phyloP scores from a whole-genome alignment of 1,284 basidiomycete genomes.

The Fomitopsis betulina region DNA sequence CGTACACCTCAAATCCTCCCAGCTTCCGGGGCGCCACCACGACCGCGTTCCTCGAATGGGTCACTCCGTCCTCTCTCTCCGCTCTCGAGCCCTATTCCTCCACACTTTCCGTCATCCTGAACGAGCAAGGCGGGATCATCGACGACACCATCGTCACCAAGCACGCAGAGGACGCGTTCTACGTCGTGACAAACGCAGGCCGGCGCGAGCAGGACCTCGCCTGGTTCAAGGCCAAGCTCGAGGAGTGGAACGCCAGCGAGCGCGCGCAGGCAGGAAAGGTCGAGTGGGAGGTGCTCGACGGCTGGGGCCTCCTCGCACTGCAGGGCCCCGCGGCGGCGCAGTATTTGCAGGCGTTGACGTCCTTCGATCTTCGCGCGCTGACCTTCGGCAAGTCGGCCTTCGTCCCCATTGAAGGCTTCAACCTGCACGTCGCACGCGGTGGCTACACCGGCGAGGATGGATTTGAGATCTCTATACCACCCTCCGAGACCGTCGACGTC shows the following conservation, averaged over 20 bases:
- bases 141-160: slow-evolving; percentile 92
- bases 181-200: slow-evolving; percentile 96
- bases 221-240: slow-evolving; percentile 70
- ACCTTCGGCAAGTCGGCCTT: slow-evolving; percentile 82
- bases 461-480: slow-evolving; percentile 96
- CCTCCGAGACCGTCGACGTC: slow-evolving; percentile 67
- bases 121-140: slow-evolving; percentile 89
- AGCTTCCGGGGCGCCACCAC: slow-evolving; percentile 75
- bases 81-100: slow-evolving; percentile 67
- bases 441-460: slow-evolving; percentile 99
- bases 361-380: slow-evolving; percentile 67
- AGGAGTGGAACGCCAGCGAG: slow-evolving; percentile 69
- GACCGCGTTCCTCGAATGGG: slow-evolving; percentile 78
- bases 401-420: slow-evolving; percentile 72
- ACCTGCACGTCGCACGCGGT: slow-evolving; percentile 90
- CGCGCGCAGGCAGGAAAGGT: slow-evolving; percentile 54
- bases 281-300: slow-evolving; percentile 78
- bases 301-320: slow-evolving; percentile 87
- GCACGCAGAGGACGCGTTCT: slow-evolving; percentile 76
- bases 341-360: slow-evolving; percentile 72
- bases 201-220: slow-evolving; percentile 77
- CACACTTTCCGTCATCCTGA: slow-evolving; percentile 86
- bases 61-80: slow-evolving; percentile 79
- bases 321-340: slow-evolving; percentile 88
- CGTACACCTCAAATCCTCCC: neutral